Evolutionary conservation across 768 basidiomycete genomes (phyloP), one percentile per base, ranked within the genome.

Genomic region (Amanita polypyramis): DNA sequence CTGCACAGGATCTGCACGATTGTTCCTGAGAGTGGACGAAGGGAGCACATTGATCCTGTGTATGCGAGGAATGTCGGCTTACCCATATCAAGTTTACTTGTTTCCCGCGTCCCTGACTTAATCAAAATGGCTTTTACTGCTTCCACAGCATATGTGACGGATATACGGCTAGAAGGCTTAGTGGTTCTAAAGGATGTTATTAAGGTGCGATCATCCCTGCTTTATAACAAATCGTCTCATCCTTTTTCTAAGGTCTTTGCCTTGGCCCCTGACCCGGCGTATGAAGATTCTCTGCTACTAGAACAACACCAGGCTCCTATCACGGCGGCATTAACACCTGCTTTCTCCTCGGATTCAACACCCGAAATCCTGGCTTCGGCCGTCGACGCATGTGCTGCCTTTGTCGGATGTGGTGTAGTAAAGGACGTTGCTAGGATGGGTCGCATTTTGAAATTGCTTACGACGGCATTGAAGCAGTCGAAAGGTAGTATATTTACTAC

Each of bases 291-390:
- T 0, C 70, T 94, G 4, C 70, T 99, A 2, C 76, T 99, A 10
- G 95, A 99, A 60, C 96, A 99, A 62, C 87, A 96, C 62, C 96
- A 99, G 66, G 95, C 96, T 0, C 95, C 96, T 0, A 95, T 99
- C 51, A 96, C 95, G 2, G 92, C 96, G 15, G 96, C 96, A 0
- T 73, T 98, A 14, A 98, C 95, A 0, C 95, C 96, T 0, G 93
- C 94, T 0, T 98, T 99, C 59, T 92, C 91, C 1, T 75, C 90
- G 0, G 96, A 98, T 60, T 90, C 93, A 0, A 91, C 92, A 0
- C 95, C 95, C 0, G 95, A 99, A 60, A 94, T 98, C 27, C 60
- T 97, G 34, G 89, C 94, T 0, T 83, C 88, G 20, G 95, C 93
- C 1, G 82, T 98, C 14, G 80, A 92, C 58, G 85, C 92, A 8